Evolutionary conservation across 176 grass and related monocot genomes (phyloP).

Genomic region (Phragmites australis): DNA sequence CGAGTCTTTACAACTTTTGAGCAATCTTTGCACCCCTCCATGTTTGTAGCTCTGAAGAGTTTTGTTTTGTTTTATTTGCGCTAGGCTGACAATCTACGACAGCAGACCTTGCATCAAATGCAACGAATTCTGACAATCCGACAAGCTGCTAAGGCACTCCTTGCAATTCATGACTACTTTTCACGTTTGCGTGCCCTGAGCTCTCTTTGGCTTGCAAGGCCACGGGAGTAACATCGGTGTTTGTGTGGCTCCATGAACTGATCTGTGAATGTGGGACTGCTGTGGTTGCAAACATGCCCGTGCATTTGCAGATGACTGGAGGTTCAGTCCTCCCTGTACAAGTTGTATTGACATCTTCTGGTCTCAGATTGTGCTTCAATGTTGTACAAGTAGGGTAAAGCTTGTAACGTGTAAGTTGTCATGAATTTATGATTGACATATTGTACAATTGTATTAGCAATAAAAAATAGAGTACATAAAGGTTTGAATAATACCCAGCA

Average conservation of each 20-base stretch:
- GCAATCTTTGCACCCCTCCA: neutral
- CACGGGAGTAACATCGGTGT: conserved; percentile 47
- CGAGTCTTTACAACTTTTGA: conserved; percentile 20
- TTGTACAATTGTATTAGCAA: conserved; percentile 59
- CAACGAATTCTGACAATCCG: conserved; percentile 71
- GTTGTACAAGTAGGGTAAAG: conserved; percentile 61
- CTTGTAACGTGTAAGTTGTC: conserved; percentile 51
- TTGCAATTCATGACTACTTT: conserved; percentile 82
- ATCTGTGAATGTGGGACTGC: conserved; percentile 29
- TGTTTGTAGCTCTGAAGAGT: conserved; percentile 32
- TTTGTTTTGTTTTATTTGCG: conserved; percentile 24
- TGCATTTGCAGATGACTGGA: conserved; percentile 34
- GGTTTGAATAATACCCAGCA: conserved; percentile 21
- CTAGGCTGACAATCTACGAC: conserved; percentile 85
- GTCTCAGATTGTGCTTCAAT: conserved; percentile 36
- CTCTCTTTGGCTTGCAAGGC: conserved; percentile 87
- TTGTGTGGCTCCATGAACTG: conserved; percentile 12
- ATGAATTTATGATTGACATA: conserved; percentile 52
- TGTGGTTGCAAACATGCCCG: conserved; percentile 19
- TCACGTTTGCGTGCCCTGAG: conserved; percentile 82
- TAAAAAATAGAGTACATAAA: conserved; percentile 50
- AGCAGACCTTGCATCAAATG: conserved; percentile 89
- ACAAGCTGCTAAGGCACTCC: conserved; percentile 74
- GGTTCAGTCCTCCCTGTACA: conserved; percentile 31
- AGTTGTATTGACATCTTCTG: conserved; percentile 48